These are phyloP conservation scores for Eucalyptus shirleyi DNA, from an alignment of 345 rosid genomes.

Conservation along the genomic window DNA sequence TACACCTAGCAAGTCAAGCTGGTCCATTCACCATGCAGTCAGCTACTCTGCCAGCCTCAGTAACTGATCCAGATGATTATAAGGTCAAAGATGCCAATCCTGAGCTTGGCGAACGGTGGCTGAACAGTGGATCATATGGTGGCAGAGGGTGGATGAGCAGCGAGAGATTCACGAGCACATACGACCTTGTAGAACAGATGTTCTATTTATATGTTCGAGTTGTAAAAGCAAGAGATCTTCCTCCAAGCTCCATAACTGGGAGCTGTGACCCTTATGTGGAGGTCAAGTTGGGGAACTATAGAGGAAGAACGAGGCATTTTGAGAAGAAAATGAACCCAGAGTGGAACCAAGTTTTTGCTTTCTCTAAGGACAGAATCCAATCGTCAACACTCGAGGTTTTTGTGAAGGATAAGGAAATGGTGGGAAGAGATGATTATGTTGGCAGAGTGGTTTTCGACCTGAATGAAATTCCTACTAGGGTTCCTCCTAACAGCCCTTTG, in stretches of 20 bases:
- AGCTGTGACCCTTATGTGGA: conserved; percentile 86
- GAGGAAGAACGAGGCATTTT: conserved; percentile 66
- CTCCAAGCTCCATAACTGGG: conserved; percentile 46
- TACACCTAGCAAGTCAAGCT: not conserved
- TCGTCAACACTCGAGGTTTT: conserved; percentile 63
- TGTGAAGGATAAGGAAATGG: conserved; percentile 61
- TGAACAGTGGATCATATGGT: conserved; percentile 25
- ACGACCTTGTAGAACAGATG: conserved; percentile 84
- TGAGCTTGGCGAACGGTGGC: conserved; percentile 67
- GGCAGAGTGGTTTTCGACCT: conserved; percentile 70
- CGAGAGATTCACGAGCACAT: conserved; percentile 50
- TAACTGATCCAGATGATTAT: conserved; percentile 27
- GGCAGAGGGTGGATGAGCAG: conserved; percentile 51
- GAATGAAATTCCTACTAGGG: conserved; percentile 80
- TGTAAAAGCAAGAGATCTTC: conserved; percentile 69
- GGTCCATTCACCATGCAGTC: conserved; percentile 12
- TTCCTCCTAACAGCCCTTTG: conserved; percentile 89
- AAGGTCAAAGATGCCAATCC: conserved; percentile 60
- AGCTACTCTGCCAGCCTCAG: not conserved
- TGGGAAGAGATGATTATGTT: conserved; percentile 65
- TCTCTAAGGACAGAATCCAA: conserved; percentile 76
- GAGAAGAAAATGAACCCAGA: conserved; percentile 73
- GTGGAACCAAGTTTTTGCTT: conserved; percentile 92
- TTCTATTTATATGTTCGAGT: conserved; percentile 65
- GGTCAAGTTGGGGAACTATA: conserved; percentile 88